A percentile compares a stretch with the other conserved stretches of the same genome.
Conservation (phyloP, 192 early-diverging fungal species). For the Entomortierella parvispora region DNA sequence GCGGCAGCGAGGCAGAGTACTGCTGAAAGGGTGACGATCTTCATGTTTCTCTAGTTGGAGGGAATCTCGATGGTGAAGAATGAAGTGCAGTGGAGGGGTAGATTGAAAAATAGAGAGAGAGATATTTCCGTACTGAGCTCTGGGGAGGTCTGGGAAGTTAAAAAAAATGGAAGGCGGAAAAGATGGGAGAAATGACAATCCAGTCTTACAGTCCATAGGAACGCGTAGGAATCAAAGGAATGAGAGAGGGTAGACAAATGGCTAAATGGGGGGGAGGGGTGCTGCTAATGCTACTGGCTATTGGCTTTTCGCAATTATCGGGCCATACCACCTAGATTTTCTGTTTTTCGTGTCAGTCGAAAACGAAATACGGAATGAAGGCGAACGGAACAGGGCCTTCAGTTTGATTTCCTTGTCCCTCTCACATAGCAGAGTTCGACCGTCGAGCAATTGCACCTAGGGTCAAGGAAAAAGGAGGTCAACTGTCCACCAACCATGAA, state of each 20-base stretch:
- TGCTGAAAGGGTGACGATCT: slow-evolving; percentile 9
- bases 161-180: no score
- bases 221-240: neutral
- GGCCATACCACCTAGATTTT: no score
- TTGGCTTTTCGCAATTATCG: no score
- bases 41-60: slow-evolving; percentile 5
- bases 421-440: neutral
- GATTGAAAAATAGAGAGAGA: neutral
- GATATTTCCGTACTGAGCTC: no score
- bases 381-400: no score
- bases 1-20: slow-evolving; percentile 11
- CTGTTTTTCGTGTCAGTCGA: slow-evolving; percentile 13
- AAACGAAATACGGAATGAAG: slow-evolving; percentile 25
- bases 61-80: no score
- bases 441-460: no score
- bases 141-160: no score
- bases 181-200: no score
- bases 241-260: neutral
- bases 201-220: neutral
- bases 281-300: neutral
- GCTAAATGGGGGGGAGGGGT: neutral
- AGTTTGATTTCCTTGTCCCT: neutral
- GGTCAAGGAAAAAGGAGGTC: no score
- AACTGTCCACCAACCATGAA: no score
- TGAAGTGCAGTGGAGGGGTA: no score